Evolutionary conservation across 176 grass and related monocot genomes (phyloP), one percentile per base, ranked within the genome.

Genomic region (Elaeis guineensis): DNA sequence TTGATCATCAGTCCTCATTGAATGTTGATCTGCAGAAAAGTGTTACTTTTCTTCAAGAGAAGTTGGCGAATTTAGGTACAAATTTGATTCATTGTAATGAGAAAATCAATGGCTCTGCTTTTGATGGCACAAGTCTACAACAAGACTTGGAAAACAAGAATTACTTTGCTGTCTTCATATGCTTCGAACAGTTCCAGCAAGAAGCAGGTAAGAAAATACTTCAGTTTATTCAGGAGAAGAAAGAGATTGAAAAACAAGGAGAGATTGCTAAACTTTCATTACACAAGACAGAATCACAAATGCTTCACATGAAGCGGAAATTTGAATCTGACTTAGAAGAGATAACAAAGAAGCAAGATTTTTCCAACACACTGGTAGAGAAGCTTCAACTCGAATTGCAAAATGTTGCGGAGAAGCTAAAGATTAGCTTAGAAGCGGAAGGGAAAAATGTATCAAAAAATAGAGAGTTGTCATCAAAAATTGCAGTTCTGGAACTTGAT

Each of bases 351-450:
- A 92, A 89, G 18, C 56, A 92, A 70, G 76, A 83, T 50, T 58
- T 74, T 19, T 92, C 79, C 29, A 86, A 75, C 50, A 66, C 69
- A 65, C 70, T 76, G 22, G 72, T 86, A 25, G 73, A 79, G 49
- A 86, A 66, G 29, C 87, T 98, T 82, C 67, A 85, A 61, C 48
- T 69, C 60, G 87, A 92, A 72, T 69, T 98, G 56, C 81, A 83
- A 74, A 74, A 78, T 72, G 83, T 77, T 79, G 54, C 69, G 58
- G 66, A 86, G 60, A 89, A 92, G 63, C 66, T 88, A 73, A 80
- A 85, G 58, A 51, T 66, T 21, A 67, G 63, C 21, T 85, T 72
- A 69, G 87, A 88, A 73, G 56, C 65, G 78, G 80, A 87, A 78
- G 84, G 91, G 79, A 82, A 77, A 21, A 69, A 80, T 76, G 66